Conservation (phyloP, 2,329 filamentous ascomycete genomes). For the Aspergillus sp. region DNA sequence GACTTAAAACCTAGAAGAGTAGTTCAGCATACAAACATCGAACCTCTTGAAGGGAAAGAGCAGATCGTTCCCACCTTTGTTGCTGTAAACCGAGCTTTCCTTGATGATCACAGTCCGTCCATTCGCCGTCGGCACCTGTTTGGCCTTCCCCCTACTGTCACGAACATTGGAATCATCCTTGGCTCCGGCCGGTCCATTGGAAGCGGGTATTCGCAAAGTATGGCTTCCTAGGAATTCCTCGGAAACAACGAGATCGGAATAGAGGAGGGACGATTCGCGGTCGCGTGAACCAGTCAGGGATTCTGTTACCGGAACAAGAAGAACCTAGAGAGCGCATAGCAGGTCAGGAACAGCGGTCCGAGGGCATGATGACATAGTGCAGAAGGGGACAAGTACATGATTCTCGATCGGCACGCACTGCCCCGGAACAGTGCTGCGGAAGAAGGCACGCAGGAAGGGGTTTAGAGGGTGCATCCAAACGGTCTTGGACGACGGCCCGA, state of each 20-base stretch:
- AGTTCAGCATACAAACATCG: constrained; percentile 16
- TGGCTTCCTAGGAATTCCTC: constrained; percentile 97
- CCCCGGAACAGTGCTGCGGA: constrained; percentile 86
- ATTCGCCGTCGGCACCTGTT: constrained; percentile 90
- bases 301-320: constrained; percentile 92
- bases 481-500: constrained; percentile 43
- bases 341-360: constrained; percentile 5
- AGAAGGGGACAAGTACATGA: constrained; percentile 56
- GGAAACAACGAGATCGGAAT: constrained; percentile 77
- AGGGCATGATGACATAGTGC: constrained; percentile 3
- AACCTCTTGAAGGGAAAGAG: constrained; percentile 2
- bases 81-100: constrained; percentile 88
- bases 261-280: constrained; percentile 73
- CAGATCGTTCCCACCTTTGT: constrained; percentile 69
- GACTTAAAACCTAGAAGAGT: constrained; percentile 74
- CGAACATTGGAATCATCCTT: constrained; percentile 67
- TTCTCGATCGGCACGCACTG: constrained; percentile 92
- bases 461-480: constrained; percentile 96
- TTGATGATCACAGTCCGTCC: constrained; percentile 92
- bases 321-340: constrained; percentile 54
- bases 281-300: constrained; percentile 85
- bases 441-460: constrained; percentile 97
- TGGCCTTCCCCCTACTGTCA: constrained; percentile 88
- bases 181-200: constrained; percentile 46
- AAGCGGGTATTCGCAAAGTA: constrained; percentile 78